A percentile compares a stretch with the other conserved stretches of the same genome.
phyloP scores from a whole-genome alignment of 257 asterid genomes.

The Euphrasia confusa region DNA sequence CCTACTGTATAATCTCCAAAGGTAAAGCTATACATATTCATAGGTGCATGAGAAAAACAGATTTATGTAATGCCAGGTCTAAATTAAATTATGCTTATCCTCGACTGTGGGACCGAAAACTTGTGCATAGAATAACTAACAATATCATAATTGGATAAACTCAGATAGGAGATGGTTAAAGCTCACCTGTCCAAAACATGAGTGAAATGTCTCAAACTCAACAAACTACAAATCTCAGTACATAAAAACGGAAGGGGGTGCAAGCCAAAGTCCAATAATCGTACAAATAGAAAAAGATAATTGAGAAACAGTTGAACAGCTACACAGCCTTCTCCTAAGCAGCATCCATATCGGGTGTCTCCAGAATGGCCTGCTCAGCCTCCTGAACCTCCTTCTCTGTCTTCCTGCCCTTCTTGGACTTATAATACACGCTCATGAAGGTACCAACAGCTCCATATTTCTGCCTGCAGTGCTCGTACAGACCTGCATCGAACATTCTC shows the following conservation, averaged over 20 bases:
- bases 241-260: constrained; percentile 21
- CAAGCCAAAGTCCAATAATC: constrained; percentile 1
- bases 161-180: too few species aligned
- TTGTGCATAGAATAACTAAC: too few species aligned
- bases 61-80: too few species aligned
- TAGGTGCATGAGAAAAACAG: too few species aligned
- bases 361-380: constrained; percentile 82
- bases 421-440: constrained; percentile 92
- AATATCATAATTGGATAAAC: too few species aligned
- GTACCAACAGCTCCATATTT: constrained; percentile 85
- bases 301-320: constrained; percentile 1
- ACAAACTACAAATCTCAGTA: constrained; percentile 23
- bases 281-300: constrained; percentile 12
- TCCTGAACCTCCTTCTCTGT: constrained; percentile 98
- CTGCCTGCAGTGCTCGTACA: constrained; percentile 74
- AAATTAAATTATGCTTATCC: too few species aligned
- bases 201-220: constrained; percentile 35
- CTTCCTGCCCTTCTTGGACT: constrained; percentile 94
- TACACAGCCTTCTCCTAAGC: constrained; percentile 21
- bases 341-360: constrained; percentile 66
- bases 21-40: too few species aligned
- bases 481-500: constrained; percentile 95
- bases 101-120: too few species aligned
- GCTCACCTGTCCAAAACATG: background rate
- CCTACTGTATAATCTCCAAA: too few species aligned